A percentile compares a stretch with the other conserved stretches of the same genome.
Evolutionary conservation across 1,284 basidiomycete genomes (phyloP).

Genomic region (Flammula alnicola): DNA sequence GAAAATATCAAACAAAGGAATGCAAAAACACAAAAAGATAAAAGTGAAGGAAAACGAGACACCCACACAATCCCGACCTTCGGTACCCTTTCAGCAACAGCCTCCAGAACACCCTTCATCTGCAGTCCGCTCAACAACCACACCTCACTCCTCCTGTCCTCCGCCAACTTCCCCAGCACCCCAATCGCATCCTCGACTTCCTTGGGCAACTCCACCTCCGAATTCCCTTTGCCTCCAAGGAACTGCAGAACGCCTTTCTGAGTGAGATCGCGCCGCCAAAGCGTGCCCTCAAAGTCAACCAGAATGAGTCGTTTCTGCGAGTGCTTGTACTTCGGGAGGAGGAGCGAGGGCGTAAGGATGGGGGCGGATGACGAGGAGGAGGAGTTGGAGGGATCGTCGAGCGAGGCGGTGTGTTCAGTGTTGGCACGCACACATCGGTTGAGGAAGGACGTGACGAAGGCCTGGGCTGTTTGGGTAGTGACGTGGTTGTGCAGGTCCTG

Average conservation of each 20-base stretch:
- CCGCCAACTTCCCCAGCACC: slow-evolving; percentile 63
- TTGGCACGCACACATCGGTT: slow-evolving; percentile 72
- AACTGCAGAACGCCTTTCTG: slow-evolving; percentile 45
- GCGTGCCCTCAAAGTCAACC: slow-evolving; percentile 80
- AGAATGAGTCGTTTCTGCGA: slow-evolving; percentile 70
- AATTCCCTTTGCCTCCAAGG: slow-evolving; percentile 9
- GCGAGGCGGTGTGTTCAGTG: slow-evolving; percentile 55
- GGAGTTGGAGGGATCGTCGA: slow-evolving; percentile 36
- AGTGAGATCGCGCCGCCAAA: slow-evolving; percentile 67
- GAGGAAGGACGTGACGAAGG: slow-evolving; percentile 83
- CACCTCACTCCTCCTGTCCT: slow-evolving; percentile 75
- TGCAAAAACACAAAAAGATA: slow-evolving; percentile 1
- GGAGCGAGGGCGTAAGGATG: slow-evolving; percentile 51
- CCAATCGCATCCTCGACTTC: slow-evolving; percentile 58
- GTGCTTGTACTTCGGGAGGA: slow-evolving; percentile 67
- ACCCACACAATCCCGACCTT: slow-evolving; percentile 78
- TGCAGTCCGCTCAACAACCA: slow-evolving; percentile 84
- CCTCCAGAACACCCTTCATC: slow-evolving; percentile 64
- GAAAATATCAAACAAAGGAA: background rate
- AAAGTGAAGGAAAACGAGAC: slow-evolving; percentile 12
- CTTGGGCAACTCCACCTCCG: slow-evolving; percentile 51
- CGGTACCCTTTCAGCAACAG: slow-evolving; percentile 62
- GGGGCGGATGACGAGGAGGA: slow-evolving; percentile 50
- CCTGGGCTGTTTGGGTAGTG: slow-evolving; percentile 85
- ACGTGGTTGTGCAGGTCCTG: slow-evolving; percentile 83